Base-by-base conservation (phyloP, 2,329 filamentous ascomycete genomes). In the Diaporthe sp. region DNA sequence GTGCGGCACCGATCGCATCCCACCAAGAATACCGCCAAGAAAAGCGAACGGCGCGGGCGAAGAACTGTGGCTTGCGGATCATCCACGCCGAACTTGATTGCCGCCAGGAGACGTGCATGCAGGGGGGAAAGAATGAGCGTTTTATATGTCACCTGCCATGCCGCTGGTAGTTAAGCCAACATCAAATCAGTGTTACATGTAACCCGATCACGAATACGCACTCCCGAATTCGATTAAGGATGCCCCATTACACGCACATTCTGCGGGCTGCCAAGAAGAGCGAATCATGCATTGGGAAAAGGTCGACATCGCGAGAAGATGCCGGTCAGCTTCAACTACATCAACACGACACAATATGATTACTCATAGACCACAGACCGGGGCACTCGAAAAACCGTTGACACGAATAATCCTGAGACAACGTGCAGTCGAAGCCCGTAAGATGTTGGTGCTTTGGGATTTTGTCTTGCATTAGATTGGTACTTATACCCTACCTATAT, bases 191-290 rank as follows among this genome's bases (percentile, higher is more conserved):
- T 22, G 55, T 4, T 15, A n/a, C 6, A 25, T 17, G 57, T 3
- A 17, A 60, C 6, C 57, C 57, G 57, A 60, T 60, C 57, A 60
- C 57, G 35, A 60, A 60, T 60, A 60, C 57, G 57, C 35, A 38
- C 6, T 38, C 33, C 57, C 57, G 57, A 60, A 38, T 40, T 42
- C 57, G 35, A 60, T 17, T 9, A 17, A 40, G 57, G n/a, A 60
- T 40, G 5, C 35, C n/a, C 35, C n/a, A 28, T 13, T 60, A n/a
- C 30, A 40, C 15, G 15, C 13, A 60, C 17, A 33, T 8, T 12
- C 50, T 57, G 55, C 55, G 25, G 35, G 7, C 13, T 17, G 12
- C 12, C 35, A 3, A 2, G 35, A 40, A 17, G 13, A 40, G n/a
- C n/a, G 13, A 40, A 10, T 40, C n/a, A 40, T 3, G 13, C 35